Percentiles rank a stretch among this genome's conserved stretches.
These are phyloP conservation scores for Solanum tarijense DNA, from an alignment of 257 asterid genomes.

Conservation along the genomic window DNA sequence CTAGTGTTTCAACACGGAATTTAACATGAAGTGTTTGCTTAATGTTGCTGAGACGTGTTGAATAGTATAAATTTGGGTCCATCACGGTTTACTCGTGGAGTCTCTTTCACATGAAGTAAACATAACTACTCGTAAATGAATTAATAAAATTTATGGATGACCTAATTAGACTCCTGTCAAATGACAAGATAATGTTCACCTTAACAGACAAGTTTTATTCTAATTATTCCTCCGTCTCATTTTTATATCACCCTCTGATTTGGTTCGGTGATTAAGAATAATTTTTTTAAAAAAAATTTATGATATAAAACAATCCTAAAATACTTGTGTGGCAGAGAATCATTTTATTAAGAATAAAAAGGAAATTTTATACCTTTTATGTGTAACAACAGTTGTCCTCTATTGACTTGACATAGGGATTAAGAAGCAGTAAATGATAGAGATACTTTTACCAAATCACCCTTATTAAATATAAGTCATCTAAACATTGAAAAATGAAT, in stretches of 20 bases:
- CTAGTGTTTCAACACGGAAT: background rate
- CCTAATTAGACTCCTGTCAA: background rate
- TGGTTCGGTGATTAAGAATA: too few relatives aligned
- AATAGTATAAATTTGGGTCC: background rate
- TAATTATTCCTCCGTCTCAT: background rate
- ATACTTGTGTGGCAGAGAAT: background rate
- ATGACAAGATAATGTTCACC: background rate
- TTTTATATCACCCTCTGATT: too few relatives aligned
- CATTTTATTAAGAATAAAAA: too few relatives aligned
- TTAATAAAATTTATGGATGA: background rate
- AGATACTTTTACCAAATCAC: background rate
- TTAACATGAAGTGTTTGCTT: background rate
- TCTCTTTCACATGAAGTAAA: background rate
- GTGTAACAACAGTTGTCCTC: background rate
- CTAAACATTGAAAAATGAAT: too few relatives aligned
- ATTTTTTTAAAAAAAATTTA: too few relatives aligned
- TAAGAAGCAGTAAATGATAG: background rate
- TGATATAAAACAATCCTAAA: too few relatives aligned
- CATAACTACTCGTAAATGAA: background rate
- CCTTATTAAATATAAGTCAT: background rate
- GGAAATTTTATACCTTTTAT: too few relatives aligned
- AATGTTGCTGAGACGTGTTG: background rate
- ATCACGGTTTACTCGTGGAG: background rate
- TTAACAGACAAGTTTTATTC: background rate
- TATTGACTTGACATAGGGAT: background rate